These are phyloP conservation scores for Salix suchowensis DNA, from an alignment of 345 rosid genomes.

Conservation along the genomic window DNA sequence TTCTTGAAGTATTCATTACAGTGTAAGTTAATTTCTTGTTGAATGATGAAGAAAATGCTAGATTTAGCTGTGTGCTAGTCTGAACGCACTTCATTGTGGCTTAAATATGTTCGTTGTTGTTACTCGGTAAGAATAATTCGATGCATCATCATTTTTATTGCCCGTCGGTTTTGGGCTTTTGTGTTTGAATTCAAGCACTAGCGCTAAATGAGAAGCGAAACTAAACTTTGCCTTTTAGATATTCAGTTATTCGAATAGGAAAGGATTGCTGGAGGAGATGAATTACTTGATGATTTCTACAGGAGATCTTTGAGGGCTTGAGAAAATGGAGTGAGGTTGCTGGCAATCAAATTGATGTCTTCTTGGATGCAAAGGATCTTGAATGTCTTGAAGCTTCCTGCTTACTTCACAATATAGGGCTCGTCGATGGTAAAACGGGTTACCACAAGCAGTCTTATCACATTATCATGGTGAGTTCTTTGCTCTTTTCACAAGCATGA, in stretches of 20 bases:
- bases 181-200: not conserved
- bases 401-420: slow-evolving; percentile 64
- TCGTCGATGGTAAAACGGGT: slow-evolving; percentile 53
- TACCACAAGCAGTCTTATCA: slow-evolving; percentile 67
- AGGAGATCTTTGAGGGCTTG: slow-evolving; percentile 60
- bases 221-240: not conserved
- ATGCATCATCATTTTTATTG: not conserved
- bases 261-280: not conserved
- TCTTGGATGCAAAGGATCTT: slow-evolving; percentile 47
- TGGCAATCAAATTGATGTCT: slow-evolving; percentile 18
- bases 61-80: not conserved
- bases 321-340: slow-evolving; percentile 37
- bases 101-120: not conserved
- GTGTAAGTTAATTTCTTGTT: not conserved
- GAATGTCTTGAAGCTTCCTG: slow-evolving; percentile 77
- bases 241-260: not conserved
- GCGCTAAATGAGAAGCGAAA: not conserved
- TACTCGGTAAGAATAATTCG: not conserved
- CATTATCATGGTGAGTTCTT: slow-evolving; percentile 47
- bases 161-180: not conserved
- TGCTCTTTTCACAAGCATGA: not conserved
- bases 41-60: not conserved
- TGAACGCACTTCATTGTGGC: not conserved
- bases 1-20: not conserved
- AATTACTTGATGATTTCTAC: slow-evolving; percentile 18